Conservation (phyloP, 1,284 basidiomycete species). For the Cystobasidium pallidum region DNA sequence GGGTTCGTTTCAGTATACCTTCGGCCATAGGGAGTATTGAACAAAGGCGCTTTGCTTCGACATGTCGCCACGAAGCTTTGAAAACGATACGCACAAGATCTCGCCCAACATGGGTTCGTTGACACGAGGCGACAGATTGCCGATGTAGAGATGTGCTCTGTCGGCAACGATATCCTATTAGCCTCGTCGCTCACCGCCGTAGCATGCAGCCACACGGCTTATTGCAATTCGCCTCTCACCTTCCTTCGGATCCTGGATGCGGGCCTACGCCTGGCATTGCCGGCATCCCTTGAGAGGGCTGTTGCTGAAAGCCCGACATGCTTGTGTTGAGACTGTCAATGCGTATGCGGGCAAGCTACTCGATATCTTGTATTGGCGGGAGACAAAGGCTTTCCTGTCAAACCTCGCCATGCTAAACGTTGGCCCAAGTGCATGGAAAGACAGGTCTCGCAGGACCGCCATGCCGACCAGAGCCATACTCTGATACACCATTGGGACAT, state of each 20-base stretch:
- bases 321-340: background rate
- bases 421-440: no score
- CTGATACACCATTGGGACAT: no score
- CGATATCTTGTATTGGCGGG: background rate
- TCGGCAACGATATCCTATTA: background rate
- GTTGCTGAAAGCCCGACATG: conserved; percentile 24
- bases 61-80: conserved; percentile 11
- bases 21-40: background rate
- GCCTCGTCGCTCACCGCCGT: background rate
- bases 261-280: conserved; percentile 26
- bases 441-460: no score
- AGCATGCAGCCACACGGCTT: background rate
- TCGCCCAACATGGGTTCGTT: conserved; percentile 58
- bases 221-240: conserved; percentile 2
- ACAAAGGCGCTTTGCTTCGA: background rate
- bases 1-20: background rate
- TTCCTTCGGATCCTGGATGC: conserved; percentile 20
- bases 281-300: conserved; percentile 26
- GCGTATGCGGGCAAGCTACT: background rate
- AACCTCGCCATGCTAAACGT: no score
- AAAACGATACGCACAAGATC: conserved; percentile 46
- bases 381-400: background rate
- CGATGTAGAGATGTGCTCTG: conserved; percentile 92
- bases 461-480: no score
- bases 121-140: conserved; percentile 90